Conservation (phyloP, 768 basidiomycete species). For the Boletus subparvulus region DNA sequence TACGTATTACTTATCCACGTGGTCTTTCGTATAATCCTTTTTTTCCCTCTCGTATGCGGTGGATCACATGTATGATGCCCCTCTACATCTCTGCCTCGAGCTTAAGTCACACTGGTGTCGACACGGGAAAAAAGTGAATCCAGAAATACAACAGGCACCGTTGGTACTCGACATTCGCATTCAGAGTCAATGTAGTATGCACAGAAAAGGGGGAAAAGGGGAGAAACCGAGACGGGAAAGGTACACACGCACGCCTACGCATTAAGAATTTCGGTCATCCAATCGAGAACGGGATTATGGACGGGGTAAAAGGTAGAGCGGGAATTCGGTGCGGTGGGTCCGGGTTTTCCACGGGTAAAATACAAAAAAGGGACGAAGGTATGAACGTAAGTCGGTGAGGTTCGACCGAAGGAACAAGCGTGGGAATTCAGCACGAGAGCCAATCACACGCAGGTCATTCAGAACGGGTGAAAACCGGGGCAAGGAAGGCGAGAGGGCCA, state of each 20-base stretch:
- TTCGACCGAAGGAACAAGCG: neutral
- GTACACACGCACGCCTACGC: neutral
- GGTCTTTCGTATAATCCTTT: neutral
- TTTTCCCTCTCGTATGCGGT: neutral
- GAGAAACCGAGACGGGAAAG: conserved; percentile 1
- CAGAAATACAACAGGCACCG: conserved; percentile 26
- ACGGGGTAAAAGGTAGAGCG: neutral
- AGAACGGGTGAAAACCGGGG: neutral
- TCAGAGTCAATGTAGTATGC: neutral
- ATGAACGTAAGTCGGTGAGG: neutral
- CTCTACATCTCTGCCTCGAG: too few relatives aligned
- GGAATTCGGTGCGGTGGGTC: neutral
- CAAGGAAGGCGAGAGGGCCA: neutral
- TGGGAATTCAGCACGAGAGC: neutral
- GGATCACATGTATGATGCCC: too few relatives aligned
- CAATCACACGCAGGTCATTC: neutral
- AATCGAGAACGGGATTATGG: neutral
- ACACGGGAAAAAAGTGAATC: neutral
- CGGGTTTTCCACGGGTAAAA: neutral
- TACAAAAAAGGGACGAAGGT: neutral
- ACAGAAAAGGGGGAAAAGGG: conserved; percentile 7
- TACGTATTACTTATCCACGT: neutral
- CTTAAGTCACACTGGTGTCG: neutral
- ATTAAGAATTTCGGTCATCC: neutral
- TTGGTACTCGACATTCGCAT: conserved; percentile 13